These are phyloP conservation scores for Somion occarium DNA, from an alignment of 1,284 basidiomycete genomes.

Conservation along the genomic window DNA sequence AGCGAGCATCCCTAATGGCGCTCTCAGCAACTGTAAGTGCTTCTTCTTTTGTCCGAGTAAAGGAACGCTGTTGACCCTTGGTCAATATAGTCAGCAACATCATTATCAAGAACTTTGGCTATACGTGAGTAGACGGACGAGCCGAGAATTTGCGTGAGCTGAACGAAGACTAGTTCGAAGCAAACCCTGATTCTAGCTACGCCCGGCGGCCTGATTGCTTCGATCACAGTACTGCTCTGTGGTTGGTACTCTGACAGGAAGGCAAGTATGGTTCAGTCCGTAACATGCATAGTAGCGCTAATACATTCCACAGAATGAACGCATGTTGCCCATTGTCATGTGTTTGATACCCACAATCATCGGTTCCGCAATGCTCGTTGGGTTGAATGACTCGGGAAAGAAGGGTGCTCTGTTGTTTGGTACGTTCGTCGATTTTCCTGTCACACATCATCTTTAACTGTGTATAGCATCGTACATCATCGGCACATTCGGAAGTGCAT, in stretches of 20 bases:
- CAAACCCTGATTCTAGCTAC: slow-evolving; percentile 61
- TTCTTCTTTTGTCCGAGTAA: no score
- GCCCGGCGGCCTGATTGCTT: slow-evolving; percentile 50
- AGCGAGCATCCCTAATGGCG: slow-evolving; percentile 67
- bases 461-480: slow-evolving; percentile 48
- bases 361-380: slow-evolving; percentile 52
- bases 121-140: slow-evolving; percentile 38
- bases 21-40: slow-evolving; percentile 56
- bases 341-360: slow-evolving; percentile 59
- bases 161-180: slow-evolving; percentile 37
- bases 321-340: slow-evolving; percentile 62
- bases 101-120: slow-evolving; percentile 65
- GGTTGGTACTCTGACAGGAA: slow-evolving; percentile 65
- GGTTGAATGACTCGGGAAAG: slow-evolving; percentile 41
- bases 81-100: slow-evolving; percentile 58
- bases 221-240: slow-evolving; percentile 45
- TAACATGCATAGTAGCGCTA: slow-evolving; percentile 3
- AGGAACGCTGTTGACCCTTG: no score
- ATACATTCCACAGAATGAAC: slow-evolving; percentile 37
- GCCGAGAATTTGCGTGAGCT: not conserved
- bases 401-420: slow-evolving; percentile 59
- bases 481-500: slow-evolving; percentile 53
- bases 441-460: not conserved
- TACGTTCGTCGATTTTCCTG: slow-evolving; percentile 19
- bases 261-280: slow-evolving; percentile 25